A percentile compares a stretch with the other conserved stretches of the same genome.
phyloP scores from a whole-genome alignment of 345 rosid species.

The Citrus mangshanensis region DNA sequence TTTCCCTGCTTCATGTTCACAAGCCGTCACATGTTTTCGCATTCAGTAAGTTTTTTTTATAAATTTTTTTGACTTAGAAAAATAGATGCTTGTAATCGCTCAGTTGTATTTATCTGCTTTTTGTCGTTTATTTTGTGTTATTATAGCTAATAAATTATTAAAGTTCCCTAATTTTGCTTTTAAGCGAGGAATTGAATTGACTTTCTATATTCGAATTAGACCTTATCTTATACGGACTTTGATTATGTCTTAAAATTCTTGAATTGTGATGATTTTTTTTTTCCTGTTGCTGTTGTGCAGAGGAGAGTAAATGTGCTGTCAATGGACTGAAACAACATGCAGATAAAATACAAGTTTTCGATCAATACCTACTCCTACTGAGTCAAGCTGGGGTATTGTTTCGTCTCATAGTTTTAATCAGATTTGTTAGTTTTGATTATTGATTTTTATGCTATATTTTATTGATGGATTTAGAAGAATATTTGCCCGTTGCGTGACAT shows the following conservation, averaged over 20 bases:
- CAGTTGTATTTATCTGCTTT: not conserved
- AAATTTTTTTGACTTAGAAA: not conserved
- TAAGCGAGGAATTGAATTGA: too few species aligned
- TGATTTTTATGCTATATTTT: not conserved
- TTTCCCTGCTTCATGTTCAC: slow-evolving; percentile 78
- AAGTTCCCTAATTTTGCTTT: not conserved
- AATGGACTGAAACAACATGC: slow-evolving; percentile 33
- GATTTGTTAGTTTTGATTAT: not conserved
- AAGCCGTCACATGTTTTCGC: slow-evolving; percentile 39
- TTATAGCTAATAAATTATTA: not conserved
- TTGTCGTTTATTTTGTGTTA: not conserved
- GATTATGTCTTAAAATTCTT: not conserved
- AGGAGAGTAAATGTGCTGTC: slow-evolving; percentile 35
- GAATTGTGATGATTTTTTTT: not conserved
- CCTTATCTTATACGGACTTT: not conserved
- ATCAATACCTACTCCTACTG: slow-evolving; percentile 53
- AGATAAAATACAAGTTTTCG: slow-evolving; percentile 41
- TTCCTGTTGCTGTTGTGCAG: slow-evolving; percentile 26
- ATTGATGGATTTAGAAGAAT: not conserved
- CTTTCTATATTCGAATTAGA: not conserved
- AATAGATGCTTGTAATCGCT: not conserved
- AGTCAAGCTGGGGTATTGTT: slow-evolving; percentile 55
- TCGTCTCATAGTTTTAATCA: slow-evolving; percentile 5
- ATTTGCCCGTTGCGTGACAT: not conserved
- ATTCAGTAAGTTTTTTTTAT: slow-evolving; percentile 48